Percentiles rank a stretch among this genome's conserved stretches.
Evolutionary conservation across 352 stramenopile species (phyloP).

Genomic region (Globisporangium iwayamae): DNA sequence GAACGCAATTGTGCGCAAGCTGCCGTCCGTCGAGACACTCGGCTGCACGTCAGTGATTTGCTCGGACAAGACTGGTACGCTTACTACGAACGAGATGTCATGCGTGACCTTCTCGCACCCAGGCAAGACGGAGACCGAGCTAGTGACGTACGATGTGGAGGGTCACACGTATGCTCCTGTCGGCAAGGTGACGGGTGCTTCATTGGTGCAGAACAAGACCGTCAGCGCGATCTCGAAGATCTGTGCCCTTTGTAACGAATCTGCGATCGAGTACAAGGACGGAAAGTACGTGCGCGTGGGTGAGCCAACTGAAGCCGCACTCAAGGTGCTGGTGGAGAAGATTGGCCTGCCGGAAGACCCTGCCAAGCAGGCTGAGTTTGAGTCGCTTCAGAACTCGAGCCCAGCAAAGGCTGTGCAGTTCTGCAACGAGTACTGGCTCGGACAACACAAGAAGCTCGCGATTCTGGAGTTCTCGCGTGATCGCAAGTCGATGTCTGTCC

Average conservation of each 20-base stretch:
- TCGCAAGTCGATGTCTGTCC: conserved; percentile 98
- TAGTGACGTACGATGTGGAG: conserved; percentile 90
- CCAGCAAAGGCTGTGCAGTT: conserved; percentile 77
- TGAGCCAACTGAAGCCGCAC: conserved; percentile 96
- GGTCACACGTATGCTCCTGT: conserved; percentile 93
- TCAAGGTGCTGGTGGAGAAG: conserved; percentile 95
- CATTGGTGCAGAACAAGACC: conserved; percentile 62
- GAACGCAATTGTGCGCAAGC: conserved; percentile 98
- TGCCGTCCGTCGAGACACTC: conserved; percentile 97
- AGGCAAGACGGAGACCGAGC: conserved; percentile 58
- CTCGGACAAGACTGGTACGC: conserved; percentile 93
- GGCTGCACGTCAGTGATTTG: conserved; percentile 96
- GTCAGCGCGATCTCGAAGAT: conserved; percentile 89
- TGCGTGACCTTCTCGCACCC: conserved; percentile 77
- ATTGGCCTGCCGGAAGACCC: conserved; percentile 83
- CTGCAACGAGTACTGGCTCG: conserved; percentile 76
- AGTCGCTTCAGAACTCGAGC: conserved; percentile 50
- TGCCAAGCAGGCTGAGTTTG: conserved; percentile 60
- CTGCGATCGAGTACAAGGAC: conserved; percentile 84
- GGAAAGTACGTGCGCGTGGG: conserved; percentile 90
- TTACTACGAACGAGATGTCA: conserved; percentile 99
- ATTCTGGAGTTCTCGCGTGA: conserved; percentile 96
- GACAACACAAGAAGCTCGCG: conserved; percentile 88
- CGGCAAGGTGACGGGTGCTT: conserved; percentile 57
- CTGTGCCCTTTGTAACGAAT: conserved; percentile 97